phyloP scores from a whole-genome alignment of 805 yeast genomes.

The Hanseniaspora hatyaiensis region DNA sequence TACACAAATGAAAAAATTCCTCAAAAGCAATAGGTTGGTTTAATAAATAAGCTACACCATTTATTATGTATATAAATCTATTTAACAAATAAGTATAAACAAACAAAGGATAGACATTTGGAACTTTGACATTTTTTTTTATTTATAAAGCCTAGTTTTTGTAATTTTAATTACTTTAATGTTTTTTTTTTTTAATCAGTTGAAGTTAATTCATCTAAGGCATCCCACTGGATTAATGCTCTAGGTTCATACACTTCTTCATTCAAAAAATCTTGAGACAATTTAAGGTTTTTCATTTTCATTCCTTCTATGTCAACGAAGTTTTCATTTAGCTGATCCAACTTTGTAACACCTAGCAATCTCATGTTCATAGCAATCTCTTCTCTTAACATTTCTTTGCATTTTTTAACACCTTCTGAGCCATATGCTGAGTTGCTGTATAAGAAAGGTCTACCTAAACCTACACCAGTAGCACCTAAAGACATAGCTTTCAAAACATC shows the following conservation, averaged over 20 bases:
- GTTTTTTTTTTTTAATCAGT: neutral
- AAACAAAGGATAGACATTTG: too few species aligned
- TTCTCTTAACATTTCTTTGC: constrained; percentile 50
- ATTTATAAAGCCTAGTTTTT: neutral
- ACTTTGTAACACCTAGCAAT: constrained; percentile 54
- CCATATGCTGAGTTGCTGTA: constrained; percentile 57
- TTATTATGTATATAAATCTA: too few species aligned
- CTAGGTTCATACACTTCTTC: constrained; percentile 46
- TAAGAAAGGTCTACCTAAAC: constrained; percentile 55
- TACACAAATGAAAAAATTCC: constrained; percentile 26
- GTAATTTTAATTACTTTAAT: neutral
- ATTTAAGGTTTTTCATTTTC: constrained; percentile 32
- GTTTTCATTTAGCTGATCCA: constrained; percentile 48
- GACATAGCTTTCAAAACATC: constrained; percentile 57
- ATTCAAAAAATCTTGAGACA: constrained; percentile 48
- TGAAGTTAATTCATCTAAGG: constrained; percentile 26
- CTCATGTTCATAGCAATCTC: constrained; percentile 73
- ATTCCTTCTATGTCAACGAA: constrained; percentile 48
- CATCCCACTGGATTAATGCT: constrained; percentile 35
- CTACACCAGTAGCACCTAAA: constrained; percentile 60
- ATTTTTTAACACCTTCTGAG: constrained; percentile 49
- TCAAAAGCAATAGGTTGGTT: neutral
- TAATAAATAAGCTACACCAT: too few species aligned
- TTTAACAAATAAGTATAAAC: too few species aligned
- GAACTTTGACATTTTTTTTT: too few species aligned